Base-by-base conservation (phyloP, 139 green algal species). In the Chlorella ohadii region DNA sequence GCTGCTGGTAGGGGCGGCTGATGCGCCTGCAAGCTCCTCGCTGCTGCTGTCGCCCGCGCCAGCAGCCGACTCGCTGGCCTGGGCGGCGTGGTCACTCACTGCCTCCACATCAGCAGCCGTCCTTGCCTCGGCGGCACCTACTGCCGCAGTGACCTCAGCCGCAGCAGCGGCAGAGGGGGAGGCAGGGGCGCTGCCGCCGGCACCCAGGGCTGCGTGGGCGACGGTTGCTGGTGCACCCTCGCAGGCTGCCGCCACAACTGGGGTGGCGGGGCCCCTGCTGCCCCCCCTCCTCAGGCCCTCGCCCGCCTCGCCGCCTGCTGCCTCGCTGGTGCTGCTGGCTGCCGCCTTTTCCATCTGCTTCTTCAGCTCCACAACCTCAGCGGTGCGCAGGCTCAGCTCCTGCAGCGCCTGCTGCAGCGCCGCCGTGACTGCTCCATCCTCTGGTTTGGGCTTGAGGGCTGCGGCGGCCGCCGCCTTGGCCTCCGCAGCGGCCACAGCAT, bases 351-450 rank as follows among this genome's bases (percentile, higher is more conserved):
- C 56, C 41, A 83, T 41, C 78, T 75, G 39, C 41, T 74, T 73
- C 28, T 72, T 33, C 28, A 83, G 39, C 76, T 59, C 76, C 57
- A 25, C 20, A 56, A 82, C 76, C 38, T 82, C 76, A 2, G 33
- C 16, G 20, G 76, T 82, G 57, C 76, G 76, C 34, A 83, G 39
- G 78, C 63, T 73, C 63, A 83, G 78, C 78, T 83, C 63, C 63
- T 83, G 78, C 63, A 83, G 27, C 15, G 63, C 63, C 63, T 73
- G 78, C 39, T 83, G 78, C 39, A 83, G 63, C 39, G 78, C 63
- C 6, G 78, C 63, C 6, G 59, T 44, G 16, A 20, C 41, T 22
- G 78, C 41, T 1, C 23, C 78, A 39, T 34, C 61, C 9, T 34
- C 27, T 31, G 28, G 41, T 0, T 7, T 41, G 38, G 22, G 12